Evolutionary conservation across 331 rosid genomes (phyloP), one percentile per base, ranked within the genome.

Genomic region (Stylosanthes scabra): DNA sequence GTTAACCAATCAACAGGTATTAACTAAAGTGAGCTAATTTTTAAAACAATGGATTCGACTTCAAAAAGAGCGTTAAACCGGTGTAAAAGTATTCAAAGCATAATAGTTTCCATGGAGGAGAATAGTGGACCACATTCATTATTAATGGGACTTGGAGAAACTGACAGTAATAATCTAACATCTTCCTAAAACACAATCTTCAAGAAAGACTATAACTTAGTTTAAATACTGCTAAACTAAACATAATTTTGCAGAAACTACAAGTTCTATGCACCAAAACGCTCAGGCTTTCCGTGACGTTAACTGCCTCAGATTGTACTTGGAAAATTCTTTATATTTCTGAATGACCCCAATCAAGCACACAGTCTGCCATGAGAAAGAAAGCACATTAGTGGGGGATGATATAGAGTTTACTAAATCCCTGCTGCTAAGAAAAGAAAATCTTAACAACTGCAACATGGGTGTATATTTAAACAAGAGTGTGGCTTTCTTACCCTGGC

Each of bases 281-380:
- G 8, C 74, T 84, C 82, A 86, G 11, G 52, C 83, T 83, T 86
- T 81, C n/a, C 51, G 27, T 54, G 96, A 87, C 51, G 97, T 88
- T 68, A 95, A 88, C 84, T 95, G 97, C 89, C 99, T 83, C 78
- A 95, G 72, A 75, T 95, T 95, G 88, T 90, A 95, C 88, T 91
- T 95, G 40, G 92, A 82, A 25, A 88, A 52, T 78, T 92, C 91
- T 92, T 90, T 95, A 57, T 91, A 94, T 81, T 83, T 91, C 58
- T 90, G 93, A 31, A 86, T 78, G 57, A 91, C 82, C 52, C 99
- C 97, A 11, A 94, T 88, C 95, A 88, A 70, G 90, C 97, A 95
- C 51, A 91, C 87, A 9, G 99, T 95, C 99, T 91, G 96, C 75
- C 63, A 71, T 51, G 63, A 67, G 45, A 45, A 34, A 66, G 59